phyloP scores from a whole-genome alignment of 2,329 filamentous ascomycete genomes.

The Fusarium clavum region DNA sequence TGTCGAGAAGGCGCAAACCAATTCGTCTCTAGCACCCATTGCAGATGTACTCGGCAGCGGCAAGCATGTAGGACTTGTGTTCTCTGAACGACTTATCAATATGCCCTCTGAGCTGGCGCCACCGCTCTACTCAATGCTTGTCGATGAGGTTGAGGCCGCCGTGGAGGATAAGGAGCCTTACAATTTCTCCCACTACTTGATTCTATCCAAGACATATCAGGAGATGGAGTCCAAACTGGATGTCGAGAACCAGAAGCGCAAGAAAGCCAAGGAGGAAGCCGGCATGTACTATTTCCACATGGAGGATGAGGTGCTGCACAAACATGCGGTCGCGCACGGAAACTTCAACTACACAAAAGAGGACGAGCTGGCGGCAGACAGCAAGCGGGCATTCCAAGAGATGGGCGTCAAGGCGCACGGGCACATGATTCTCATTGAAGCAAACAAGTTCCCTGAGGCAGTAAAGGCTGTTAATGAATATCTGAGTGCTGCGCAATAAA shows the following conservation, averaged over 20 bases:
- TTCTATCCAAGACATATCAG: slow-evolving; percentile 91
- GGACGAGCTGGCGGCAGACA: slow-evolving; percentile 85
- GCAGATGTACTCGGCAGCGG: slow-evolving; percentile 64
- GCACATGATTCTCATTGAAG: slow-evolving; percentile 88
- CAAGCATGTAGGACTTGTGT: slow-evolving; percentile 80
- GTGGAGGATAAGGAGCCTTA: slow-evolving; percentile 93
- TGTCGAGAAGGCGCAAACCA: slow-evolving; percentile 63
- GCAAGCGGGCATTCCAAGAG: slow-evolving; percentile 94
- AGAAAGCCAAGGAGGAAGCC: slow-evolving; percentile 71
- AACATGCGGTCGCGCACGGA: slow-evolving; percentile 76
- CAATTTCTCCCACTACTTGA: slow-evolving; percentile 90
- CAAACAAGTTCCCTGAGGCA: slow-evolving; percentile 77
- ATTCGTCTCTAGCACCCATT: slow-evolving; percentile 67
- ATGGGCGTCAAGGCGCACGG: slow-evolving; percentile 87
- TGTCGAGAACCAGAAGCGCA: slow-evolving; percentile 68
- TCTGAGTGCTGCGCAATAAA: slow-evolving; percentile 65
- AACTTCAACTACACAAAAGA: slow-evolving; percentile 84
- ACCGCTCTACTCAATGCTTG: slow-evolving; percentile 93
- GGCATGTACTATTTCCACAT: slow-evolving; percentile 92
- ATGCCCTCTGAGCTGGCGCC: slow-evolving; percentile 94
- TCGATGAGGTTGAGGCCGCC: slow-evolving; percentile 90
- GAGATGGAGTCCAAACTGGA: slow-evolving; percentile 88
- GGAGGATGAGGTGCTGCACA: slow-evolving; percentile 90
- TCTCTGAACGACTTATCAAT: slow-evolving; percentile 96
- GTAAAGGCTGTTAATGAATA: slow-evolving; percentile 82